Conservation (phyloP, 1,139 yeast genomes). For the Debaryomycetaceae sp. region DNA sequence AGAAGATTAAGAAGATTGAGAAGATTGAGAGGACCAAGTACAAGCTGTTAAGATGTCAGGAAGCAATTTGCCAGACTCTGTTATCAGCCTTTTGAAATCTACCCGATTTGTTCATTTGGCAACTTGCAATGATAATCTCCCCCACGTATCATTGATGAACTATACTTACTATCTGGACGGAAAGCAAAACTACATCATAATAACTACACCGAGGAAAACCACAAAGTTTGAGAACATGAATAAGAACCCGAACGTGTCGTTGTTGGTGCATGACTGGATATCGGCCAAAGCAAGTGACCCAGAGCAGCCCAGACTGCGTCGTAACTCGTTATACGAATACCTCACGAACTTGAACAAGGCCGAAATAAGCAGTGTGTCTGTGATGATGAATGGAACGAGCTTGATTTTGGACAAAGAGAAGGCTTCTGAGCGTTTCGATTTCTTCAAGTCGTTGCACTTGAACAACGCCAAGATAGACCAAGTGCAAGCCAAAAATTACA, state of each 20-base stretch:
- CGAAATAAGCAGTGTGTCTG: slow-evolving; percentile 73
- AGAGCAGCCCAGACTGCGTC: slow-evolving; percentile 16
- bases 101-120: slow-evolving; percentile 79
- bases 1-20: no score
- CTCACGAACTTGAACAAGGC: slow-evolving; percentile 71
- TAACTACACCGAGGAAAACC: slow-evolving; percentile 68
- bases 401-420: slow-evolving; percentile 42
- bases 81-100: slow-evolving; percentile 48
- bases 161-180: slow-evolving; percentile 56
- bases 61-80: slow-evolving; percentile 49
- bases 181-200: slow-evolving; percentile 50
- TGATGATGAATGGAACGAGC: slow-evolving; percentile 74
- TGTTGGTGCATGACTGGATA: slow-evolving; percentile 86
- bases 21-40: no score
- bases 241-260: slow-evolving; percentile 69
- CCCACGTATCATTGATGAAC: slow-evolving; percentile 88
- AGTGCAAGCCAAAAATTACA: slow-evolving; percentile 53
- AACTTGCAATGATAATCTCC: slow-evolving; percentile 63
- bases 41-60: background rate
- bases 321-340: slow-evolving; percentile 54
- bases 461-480: slow-evolving; percentile 67
- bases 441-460: slow-evolving; percentile 58
- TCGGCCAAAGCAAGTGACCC: slow-evolving; percentile 35
- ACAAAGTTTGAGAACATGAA: slow-evolving; percentile 66
- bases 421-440: slow-evolving; percentile 43